These are phyloP conservation scores for Chalciporus chontae DNA, from an alignment of 768 basidiomycete species.

Conservation along the genomic window DNA sequence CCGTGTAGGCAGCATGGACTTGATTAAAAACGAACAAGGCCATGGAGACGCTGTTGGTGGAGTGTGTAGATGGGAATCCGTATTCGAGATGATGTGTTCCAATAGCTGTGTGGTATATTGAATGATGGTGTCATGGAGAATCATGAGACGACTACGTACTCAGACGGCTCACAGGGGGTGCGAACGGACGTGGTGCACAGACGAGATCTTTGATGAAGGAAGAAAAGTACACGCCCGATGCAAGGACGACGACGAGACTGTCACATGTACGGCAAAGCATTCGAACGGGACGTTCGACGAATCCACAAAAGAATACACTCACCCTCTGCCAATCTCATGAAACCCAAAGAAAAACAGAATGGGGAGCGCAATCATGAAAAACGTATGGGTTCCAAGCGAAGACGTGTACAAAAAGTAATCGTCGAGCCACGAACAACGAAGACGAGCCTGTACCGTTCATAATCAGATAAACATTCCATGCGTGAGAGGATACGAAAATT, in stretches of 20 bases:
- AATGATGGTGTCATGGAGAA: background rate
- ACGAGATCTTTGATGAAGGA: conserved; percentile 87
- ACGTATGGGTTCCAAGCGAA: conserved; percentile 80
- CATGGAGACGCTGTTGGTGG: conserved; percentile 87
- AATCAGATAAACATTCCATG: conserved; percentile 5
- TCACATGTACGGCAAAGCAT: conserved; percentile 11
- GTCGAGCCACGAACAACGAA: conserved; percentile 69
- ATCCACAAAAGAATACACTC: conserved; percentile 24
- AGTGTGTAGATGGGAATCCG: conserved; percentile 95
- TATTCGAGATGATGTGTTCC: conserved; percentile 85
- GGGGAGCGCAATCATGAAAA: conserved; percentile 90
- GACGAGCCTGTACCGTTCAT: conserved; percentile 38
- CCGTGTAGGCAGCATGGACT: conserved; percentile 46
- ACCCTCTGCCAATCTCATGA: conserved; percentile 70
- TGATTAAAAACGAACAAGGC: conserved; percentile 74
- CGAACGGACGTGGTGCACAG: conserved; percentile 86
- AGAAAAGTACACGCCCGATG: conserved; percentile 80
- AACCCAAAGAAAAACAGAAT: conserved; percentile 87
- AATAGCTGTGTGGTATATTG: conserved; percentile 46
- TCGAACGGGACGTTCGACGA: background rate
- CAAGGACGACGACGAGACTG: conserved; percentile 68
- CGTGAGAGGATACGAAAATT: conserved; percentile 9
- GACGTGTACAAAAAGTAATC: conserved; percentile 83
- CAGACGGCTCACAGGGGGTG: conserved; percentile 87
- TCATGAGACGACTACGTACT: conserved; percentile 46